Conservation (phyloP, 1,139 yeast genomes). For the Yamadazyma atlantica region DNA sequence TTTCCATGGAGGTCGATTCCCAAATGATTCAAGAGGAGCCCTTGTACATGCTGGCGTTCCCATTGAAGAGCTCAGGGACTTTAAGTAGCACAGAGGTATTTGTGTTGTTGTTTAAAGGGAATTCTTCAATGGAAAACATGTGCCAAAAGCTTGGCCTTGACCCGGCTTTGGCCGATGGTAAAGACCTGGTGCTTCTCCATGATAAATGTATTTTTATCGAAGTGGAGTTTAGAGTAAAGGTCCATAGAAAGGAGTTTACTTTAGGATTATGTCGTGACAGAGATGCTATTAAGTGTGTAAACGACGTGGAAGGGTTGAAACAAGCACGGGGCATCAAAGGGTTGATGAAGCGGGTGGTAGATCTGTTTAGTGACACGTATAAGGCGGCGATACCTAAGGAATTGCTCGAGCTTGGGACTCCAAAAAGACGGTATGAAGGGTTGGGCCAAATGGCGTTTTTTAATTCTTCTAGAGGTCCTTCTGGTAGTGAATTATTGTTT, state of each 20-base stretch:
- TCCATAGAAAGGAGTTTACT: not conserved
- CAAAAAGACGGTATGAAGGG: not conserved
- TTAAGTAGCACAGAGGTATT: not conserved
- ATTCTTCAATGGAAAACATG: not conserved
- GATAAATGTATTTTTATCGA: not conserved
- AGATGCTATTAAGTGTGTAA: not conserved
- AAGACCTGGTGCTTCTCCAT: not conserved
- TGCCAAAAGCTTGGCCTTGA: conserved; percentile 1
- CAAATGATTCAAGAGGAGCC: too few species aligned
- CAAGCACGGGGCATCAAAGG: not conserved
- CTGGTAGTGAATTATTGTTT: conserved; percentile 1
- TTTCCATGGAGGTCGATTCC: not conserved
- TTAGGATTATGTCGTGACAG: not conserved
- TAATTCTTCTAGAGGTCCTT: not conserved
- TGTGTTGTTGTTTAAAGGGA: conserved; percentile 1
- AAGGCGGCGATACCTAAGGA: not conserved
- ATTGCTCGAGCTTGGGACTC: not conserved
- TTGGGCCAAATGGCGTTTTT: not conserved
- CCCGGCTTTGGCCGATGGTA: not conserved
- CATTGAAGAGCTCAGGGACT: not conserved
- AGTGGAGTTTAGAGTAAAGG: not conserved
- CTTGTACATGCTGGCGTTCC: too few species aligned
- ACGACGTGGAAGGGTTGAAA: not conserved
- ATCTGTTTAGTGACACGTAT: not conserved
- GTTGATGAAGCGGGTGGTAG: not conserved